Base-by-base conservation (phyloP, 83 land plant species). In the Thuja plicata region DNA sequence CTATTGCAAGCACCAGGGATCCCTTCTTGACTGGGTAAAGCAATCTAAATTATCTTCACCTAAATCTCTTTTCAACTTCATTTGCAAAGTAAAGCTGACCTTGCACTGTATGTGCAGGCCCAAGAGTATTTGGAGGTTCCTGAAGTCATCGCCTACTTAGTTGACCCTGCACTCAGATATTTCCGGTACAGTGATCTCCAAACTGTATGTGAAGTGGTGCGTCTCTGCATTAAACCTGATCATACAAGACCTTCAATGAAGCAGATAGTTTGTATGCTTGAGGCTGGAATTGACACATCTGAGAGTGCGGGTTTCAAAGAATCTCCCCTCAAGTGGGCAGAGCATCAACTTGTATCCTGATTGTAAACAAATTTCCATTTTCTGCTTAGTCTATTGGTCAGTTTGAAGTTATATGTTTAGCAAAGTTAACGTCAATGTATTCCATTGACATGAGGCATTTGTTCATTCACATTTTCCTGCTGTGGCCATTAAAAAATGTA, bases 291-390 rank as follows among this genome's bases (percentile, higher is more conserved):
- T 27, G 93, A 95, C 74, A 87, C 89, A 12, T 91, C 96, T 2
- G 45, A 89, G 70, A 71, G 88, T 32, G 90, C 91, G 30, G 90
- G 90, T 54, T 87, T 95, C 5, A 91, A 91, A 83, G 92, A 94
- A n/a, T 93, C 94, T 40, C 85, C 94, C 57, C 85, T 95, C 88
- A 94, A 93, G 16, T 95, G 96, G 96, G 96, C 92, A 43, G 95
- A 95, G 87, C 89, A 92, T 37, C 91, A 91, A 35, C 89, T 95
- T 27, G 60, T 90, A 55, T 90, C 93, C 8, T 92, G 57, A 52
- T 78, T 66, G 85, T 46, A 46, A n/a, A 50, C 16, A 46, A 83
- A 12, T 52, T 46, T n/a, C 35, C 15, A 10, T 83, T 83, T 83
- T 46, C 54, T 83, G 13, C 12, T 3, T 4, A 27, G 24, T 45